Evolutionary conservation across 768 basidiomycete genomes (phyloP).

Genomic region (Trametes cingulata): DNA sequence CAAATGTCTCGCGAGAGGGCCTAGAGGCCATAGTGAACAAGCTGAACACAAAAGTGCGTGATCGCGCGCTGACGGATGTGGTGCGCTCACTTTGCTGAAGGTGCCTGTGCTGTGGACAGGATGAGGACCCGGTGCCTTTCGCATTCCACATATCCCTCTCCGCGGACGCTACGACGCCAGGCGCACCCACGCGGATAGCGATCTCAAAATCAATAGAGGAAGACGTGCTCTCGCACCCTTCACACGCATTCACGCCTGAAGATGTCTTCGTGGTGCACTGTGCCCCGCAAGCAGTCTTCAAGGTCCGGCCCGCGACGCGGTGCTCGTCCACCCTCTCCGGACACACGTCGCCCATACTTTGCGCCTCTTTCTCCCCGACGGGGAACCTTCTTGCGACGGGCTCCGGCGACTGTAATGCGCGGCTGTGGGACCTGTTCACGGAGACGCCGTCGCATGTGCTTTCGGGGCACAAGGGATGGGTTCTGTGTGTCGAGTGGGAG

Average conservation of each 20-base stretch:
- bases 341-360: constrained; percentile 90
- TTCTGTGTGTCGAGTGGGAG: constrained; percentile 97
- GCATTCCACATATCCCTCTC: constrained; percentile 84
- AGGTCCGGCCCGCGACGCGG: constrained; percentile 88
- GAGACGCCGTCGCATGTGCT: constrained; percentile 90
- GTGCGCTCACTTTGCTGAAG: constrained; percentile 8
- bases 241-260: constrained; percentile 76
- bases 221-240: constrained; percentile 76
- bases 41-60: constrained; percentile 68
- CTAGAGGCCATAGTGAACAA: constrained; percentile 90
- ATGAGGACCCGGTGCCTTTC: constrained; percentile 91
- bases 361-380: constrained; percentile 94
- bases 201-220: constrained; percentile 82
- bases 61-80: background rate
- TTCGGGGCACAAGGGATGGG: constrained; percentile 92
- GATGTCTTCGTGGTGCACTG: constrained; percentile 87
- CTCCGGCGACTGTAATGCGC: constrained; percentile 89
- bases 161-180: constrained; percentile 46
- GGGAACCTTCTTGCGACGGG: constrained; percentile 91
- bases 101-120: constrained; percentile 38
- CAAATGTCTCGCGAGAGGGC: constrained; percentile 80
- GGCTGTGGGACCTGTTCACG: constrained; percentile 92
- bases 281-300: constrained; percentile 94
- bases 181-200: constrained; percentile 75
- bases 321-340: constrained; percentile 93